Percentiles rank a stretch among this genome's conserved stretches.
phyloP scores from a whole-genome alignment of 148 eudicot species.

The Oxyria digyna region DNA sequence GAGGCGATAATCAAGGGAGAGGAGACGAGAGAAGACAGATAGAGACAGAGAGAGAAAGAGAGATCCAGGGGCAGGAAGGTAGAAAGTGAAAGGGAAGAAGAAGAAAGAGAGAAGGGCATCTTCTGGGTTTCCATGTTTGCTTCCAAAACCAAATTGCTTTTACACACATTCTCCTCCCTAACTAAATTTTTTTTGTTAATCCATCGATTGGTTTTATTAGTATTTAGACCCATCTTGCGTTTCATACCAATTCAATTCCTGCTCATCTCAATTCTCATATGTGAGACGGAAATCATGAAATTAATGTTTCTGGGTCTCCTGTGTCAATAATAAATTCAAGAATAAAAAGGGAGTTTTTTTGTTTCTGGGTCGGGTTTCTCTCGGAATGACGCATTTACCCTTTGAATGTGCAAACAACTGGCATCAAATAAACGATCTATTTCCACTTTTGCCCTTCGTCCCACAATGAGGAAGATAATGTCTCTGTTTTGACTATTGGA shows the following conservation, averaged over 20 bases:
- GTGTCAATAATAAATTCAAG: not conserved
- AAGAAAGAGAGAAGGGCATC: constrained; percentile 14
- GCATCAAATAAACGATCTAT: not conserved
- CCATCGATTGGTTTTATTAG: constrained; percentile 8
- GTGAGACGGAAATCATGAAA: not conserved
- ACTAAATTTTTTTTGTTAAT: not conserved
- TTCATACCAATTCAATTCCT: constrained; percentile 5
- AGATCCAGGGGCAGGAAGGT: constrained; percentile 5
- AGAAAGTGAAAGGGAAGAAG: constrained; percentile 5
- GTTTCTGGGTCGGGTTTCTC: not conserved
- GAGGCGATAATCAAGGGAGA: not conserved
- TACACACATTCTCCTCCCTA: not conserved
- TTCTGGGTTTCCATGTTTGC: constrained; percentile 26
- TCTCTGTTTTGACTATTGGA: not conserved
- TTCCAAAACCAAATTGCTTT: constrained; percentile 1
- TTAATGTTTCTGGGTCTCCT: constrained; percentile 7
- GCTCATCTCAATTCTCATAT: not conserved
- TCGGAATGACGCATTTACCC: constrained; percentile 2
- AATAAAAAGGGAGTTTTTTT: not conserved
- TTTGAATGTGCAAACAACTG: not conserved
- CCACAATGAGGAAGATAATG: not conserved
- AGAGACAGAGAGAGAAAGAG: constrained; percentile 12
- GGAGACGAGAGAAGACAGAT: constrained; percentile 6
- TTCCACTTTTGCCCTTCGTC: not conserved
- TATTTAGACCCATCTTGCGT: constrained; percentile 8